A percentile compares a stretch with the other conserved stretches of the same genome.
Evolutionary conservation across 2,329 filamentous ascomycete genomes (phyloP).

Genomic region (Cladosporium phlei): DNA sequence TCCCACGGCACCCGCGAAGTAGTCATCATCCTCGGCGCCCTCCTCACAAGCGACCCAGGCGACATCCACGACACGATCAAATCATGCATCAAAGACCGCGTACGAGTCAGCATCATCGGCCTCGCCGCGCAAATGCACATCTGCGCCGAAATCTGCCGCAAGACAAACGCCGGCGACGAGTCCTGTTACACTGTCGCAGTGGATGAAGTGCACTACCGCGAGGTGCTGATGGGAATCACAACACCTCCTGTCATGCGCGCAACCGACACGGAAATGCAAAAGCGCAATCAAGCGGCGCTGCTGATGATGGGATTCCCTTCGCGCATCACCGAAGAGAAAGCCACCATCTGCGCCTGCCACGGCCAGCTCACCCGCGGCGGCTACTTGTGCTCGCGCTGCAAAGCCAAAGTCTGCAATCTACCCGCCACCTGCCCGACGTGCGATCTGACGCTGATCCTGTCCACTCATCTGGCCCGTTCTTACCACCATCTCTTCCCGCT

Average conservation of each 20-base stretch:
- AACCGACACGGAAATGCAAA: constrained; percentile 30
- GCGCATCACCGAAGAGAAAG: constrained; percentile 65
- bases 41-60: constrained; percentile 85
- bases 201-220: constrained; percentile 80
- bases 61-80: constrained; percentile 90
- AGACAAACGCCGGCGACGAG: constrained; percentile 77
- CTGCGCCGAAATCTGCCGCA: constrained; percentile 80
- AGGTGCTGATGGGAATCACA: constrained; percentile 82
- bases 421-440: constrained; percentile 90
- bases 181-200: constrained; percentile 77
- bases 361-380: constrained; percentile 75
- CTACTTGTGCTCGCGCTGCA: constrained; percentile 86
- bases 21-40: constrained; percentile 83
- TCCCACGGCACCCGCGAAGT: constrained; percentile 91
- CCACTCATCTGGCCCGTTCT: constrained; percentile 85
- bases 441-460: constrained; percentile 85
- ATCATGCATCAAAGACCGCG: constrained; percentile 71
- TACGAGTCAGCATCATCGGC: constrained; percentile 84
- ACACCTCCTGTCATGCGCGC: constrained; percentile 79
- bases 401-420: constrained; percentile 80
- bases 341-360: constrained; percentile 86
- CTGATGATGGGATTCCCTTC: constrained; percentile 99
- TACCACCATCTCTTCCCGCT: constrained; percentile 92
- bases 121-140: constrained; percentile 89
- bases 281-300: constrained; percentile 50